phyloP scores from a whole-genome alignment of 1,284 basidiomycete genomes.

The Phlebopus sp. region DNA sequence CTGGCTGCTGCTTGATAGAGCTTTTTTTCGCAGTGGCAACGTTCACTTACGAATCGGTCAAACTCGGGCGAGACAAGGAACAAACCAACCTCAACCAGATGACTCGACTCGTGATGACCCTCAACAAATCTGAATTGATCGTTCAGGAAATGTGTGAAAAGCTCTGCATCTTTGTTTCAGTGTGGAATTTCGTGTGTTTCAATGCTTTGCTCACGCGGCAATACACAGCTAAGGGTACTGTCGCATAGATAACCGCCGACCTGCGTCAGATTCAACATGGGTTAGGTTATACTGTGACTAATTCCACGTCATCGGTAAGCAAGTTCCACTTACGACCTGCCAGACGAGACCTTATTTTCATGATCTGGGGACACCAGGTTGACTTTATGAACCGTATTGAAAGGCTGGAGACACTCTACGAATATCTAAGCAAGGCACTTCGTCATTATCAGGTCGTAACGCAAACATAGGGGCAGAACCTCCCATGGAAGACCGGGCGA shows the following conservation, averaged over 20 bases:
- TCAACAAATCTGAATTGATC: slow-evolving; percentile 12
- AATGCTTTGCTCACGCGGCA: neutral
- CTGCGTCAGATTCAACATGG: slow-evolving; percentile 10
- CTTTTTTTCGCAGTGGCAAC: slow-evolving; percentile 6
- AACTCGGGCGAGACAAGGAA: slow-evolving; percentile 13
- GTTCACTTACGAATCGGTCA: slow-evolving; percentile 5
- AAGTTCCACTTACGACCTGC: neutral
- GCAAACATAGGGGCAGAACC: too few relatives aligned
- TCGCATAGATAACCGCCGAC: slow-evolving; percentile 22
- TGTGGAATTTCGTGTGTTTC: slow-evolving; percentile 21
- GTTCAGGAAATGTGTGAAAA: slow-evolving; percentile 19
- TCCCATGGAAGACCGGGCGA: too few relatives aligned
- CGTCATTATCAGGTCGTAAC: slow-evolving; percentile 18
- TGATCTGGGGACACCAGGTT: slow-evolving; percentile 8
- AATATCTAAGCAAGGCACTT: slow-evolving; percentile 20
- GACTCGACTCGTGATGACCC: slow-evolving; percentile 7
- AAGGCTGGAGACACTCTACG: slow-evolving; percentile 17
- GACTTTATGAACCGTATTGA: too few relatives aligned
- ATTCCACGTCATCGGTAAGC: slow-evolving; percentile 16
- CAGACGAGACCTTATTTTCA: neutral
- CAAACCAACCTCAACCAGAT: slow-evolving; percentile 12
- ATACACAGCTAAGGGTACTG: neutral
- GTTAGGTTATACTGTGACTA: slow-evolving; percentile 7
- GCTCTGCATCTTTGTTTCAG: slow-evolving; percentile 15
- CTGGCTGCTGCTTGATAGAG: neutral